Evolutionary conservation across 2,329 filamentous ascomycete genomes (phyloP), one percentile per base, ranked within the genome.

Genomic region (Coniochaeta sp.): DNA sequence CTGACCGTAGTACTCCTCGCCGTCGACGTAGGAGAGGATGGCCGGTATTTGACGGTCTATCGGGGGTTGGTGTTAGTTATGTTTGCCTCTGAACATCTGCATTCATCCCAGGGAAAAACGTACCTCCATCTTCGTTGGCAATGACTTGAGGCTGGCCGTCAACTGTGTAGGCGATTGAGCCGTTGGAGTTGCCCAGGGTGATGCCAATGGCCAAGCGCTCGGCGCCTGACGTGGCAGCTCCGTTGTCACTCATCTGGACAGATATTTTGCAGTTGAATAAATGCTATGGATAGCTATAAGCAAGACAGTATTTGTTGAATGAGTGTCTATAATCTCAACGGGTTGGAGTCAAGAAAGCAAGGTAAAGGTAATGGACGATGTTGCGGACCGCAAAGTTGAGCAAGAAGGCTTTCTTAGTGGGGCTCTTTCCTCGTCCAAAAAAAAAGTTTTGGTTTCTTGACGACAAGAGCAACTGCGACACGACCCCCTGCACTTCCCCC

Each of bases 121-220:
- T 74, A 92, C 91, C 91, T 82, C 95, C 95, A 73, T 98, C 95
- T 80, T 98, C 95, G 79, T 99, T 98, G 72, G 95, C 95, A 78
- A 99, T 98, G 65, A 99, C 93, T 75, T 97, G 91, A 65, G 92
- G 89, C 81, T 96, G 96, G 77, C 96, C 93, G 71, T 98, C 93
- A 64, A 88, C 85, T 55, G 93, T 96, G 74, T 88, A 92, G 69
- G 93, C 93, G 78, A 99, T 97, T 63, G 92, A 97, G 80, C 91
- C 96, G 87, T 96, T 96, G 64, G 92, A 93, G 81, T 98, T 99
- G 78, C 95, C 95, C 81, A 98, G 97, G 67, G 93, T 90, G 73
- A 99, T 92, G 74, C 95, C 95, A 77, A 99, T 98, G 73, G 89
- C 91, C 70, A 82, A 80, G 69, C 85, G 81, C 76, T 80, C 77